These are phyloP conservation scores for Suillus lakei DNA, from an alignment of 768 basidiomycete genomes.

Conservation along the genomic window DNA sequence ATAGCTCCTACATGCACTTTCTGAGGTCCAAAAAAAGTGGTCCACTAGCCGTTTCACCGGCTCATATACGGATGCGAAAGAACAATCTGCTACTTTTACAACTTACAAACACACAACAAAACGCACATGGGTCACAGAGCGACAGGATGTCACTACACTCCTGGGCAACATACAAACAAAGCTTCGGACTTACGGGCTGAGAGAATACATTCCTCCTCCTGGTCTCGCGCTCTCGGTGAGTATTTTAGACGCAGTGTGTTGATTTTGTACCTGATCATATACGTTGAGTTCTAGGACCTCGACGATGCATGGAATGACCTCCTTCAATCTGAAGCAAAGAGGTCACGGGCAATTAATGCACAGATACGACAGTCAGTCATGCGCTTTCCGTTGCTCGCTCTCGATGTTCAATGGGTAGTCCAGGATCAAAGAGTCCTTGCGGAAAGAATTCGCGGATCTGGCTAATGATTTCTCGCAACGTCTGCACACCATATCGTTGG, in stretches of 20 bases:
- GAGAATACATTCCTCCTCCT: slow-evolving; percentile 78
- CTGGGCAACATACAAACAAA: slow-evolving; percentile 96
- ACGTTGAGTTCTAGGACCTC: slow-evolving; percentile 54
- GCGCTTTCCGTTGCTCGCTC: neutral
- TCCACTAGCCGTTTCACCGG: slow-evolving; percentile 64
- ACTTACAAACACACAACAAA: slow-evolving; percentile 87
- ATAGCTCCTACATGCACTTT: slow-evolving; percentile 70
- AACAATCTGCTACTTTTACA: slow-evolving; percentile 71
- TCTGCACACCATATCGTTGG: slow-evolving; percentile 66
- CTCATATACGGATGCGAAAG: slow-evolving; percentile 83
- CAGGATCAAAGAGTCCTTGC: slow-evolving; percentile 82
- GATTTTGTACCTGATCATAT: slow-evolving; percentile 15
- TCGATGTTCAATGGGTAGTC: neutral
- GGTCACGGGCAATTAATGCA: slow-evolving; percentile 85
- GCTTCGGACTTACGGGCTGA: slow-evolving; percentile 85
- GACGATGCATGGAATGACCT: slow-evolving; percentile 79
- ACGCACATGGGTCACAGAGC: slow-evolving; percentile 86
- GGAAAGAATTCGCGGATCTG: slow-evolving; percentile 76
- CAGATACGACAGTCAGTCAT: slow-evolving; percentile 80
- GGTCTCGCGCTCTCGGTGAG: slow-evolving; percentile 67
- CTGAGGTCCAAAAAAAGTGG: slow-evolving; percentile 75
- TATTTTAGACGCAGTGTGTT: slow-evolving; percentile 5
- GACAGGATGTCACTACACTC: slow-evolving; percentile 84
- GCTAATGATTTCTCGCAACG: slow-evolving; percentile 79
- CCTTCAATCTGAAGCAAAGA: slow-evolving; percentile 71